Conservation (phyloP, 345 rosid genomes). For the Corymbia maculata region DNA sequence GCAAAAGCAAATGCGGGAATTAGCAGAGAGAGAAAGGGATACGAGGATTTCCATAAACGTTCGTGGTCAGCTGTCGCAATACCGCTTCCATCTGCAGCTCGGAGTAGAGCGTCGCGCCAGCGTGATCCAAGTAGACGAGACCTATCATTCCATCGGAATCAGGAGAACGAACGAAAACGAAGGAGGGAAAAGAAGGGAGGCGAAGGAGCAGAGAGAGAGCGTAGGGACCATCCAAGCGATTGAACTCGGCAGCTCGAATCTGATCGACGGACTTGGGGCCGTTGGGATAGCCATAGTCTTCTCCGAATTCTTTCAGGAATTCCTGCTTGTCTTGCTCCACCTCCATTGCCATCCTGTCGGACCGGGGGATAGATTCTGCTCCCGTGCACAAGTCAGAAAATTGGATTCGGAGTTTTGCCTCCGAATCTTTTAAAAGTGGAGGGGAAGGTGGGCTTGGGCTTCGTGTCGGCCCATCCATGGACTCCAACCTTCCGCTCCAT, state of each 20-base stretch:
- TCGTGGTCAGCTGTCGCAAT: conserved; percentile 48
- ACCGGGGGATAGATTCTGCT: not conserved
- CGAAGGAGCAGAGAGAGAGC: not conserved
- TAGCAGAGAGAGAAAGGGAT: conserved; percentile 49
- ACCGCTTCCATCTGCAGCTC: conserved; percentile 86
- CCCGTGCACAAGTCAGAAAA: not conserved
- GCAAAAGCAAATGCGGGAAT: not conserved
- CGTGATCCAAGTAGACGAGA: conserved; percentile 84
- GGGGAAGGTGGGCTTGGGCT: not conserved
- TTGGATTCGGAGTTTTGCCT: not conserved
- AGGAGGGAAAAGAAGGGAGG: not conserved
- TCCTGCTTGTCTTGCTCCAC: conserved; percentile 28
- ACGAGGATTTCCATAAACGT: conserved; percentile 94
- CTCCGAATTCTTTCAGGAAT: conserved; percentile 63
- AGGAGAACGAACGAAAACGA: not conserved
- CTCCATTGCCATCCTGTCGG: not conserved
- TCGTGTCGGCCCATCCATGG: not conserved
- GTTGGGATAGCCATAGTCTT: conserved; percentile 72
- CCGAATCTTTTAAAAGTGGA: not conserved
- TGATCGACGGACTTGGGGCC: conserved; percentile 58
- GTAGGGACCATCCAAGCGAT: conserved; percentile 35
- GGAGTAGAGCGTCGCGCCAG: conserved; percentile 93
- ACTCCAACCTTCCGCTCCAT: not conserved
- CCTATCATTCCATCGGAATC: conserved; percentile 22
- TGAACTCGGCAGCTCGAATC: conserved; percentile 79